Base-by-base conservation (phyloP, 2,329 filamentous ascomycete species). In the Phialemonium atrogriseum region DNA sequence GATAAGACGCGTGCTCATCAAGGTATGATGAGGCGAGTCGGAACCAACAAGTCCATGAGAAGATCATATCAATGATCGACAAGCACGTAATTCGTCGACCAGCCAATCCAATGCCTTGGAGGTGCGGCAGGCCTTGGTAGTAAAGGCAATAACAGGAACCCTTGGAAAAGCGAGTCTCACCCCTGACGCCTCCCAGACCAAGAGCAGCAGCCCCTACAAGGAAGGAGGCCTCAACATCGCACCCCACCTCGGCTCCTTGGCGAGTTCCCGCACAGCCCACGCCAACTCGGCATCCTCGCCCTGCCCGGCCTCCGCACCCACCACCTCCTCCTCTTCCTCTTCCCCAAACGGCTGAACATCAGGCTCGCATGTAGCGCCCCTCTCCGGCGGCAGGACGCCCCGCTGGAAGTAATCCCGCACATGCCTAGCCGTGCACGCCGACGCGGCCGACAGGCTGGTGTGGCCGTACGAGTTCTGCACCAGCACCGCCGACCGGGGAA, bases 391-490 rank as follows among this genome's bases (percentile, higher is more conserved):
- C 2, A 71, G 49, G 3, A 43, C 48, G 7, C 64, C 66, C 7
- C 61, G 41, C 38, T 66, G 59, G 41, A 70, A 67, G 38, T 70
- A 69, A 11, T 47, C 44, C 5, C 50, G 53, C 8, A 70, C 52
- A 12, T 58, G 40, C n/a, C 39, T 42, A 2, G 59, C 55, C 4
- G 63, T 66, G 41, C 66, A 70, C 1, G 50, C 48, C 1, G 62
- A 67, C 1, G 64, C 54, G 5, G 61, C 56, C 1, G 66, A 52
- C 5, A 66, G 46, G 10, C 58, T 60, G 6, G 68, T 73, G 38
- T 77, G 73, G 5, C 69, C 69, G 24, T 65, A 71, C 1, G 62
- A 62, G 26, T 70, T 63, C 41, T 70, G 66, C 10, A 62, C 54
- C 16, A 73, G 45, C 5, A 73, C 50, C 1, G 58, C 55, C 0